A percentile compares a stretch with the other conserved stretches of the same genome.
Evolutionary conservation across 257 asterid genomes (phyloP).

Genomic region (Prunella vulgaris): DNA sequence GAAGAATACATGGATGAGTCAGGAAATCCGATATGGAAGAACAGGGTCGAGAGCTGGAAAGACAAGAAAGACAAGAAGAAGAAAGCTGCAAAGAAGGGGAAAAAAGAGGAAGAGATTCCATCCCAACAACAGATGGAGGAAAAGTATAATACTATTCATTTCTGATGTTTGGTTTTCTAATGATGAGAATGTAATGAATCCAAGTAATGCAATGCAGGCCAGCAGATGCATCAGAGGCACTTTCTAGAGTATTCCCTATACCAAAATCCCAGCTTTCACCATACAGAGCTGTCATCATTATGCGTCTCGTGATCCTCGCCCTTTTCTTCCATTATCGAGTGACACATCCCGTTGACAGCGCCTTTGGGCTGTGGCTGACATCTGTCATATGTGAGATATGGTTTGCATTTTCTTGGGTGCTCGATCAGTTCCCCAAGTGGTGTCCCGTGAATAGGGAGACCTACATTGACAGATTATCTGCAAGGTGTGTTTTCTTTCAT

Average conservation of each 20-base stretch:
- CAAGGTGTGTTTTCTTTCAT: slow-evolving; percentile 44
- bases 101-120: slow-evolving; percentile 54
- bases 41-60: slow-evolving; percentile 96
- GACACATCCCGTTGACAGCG: slow-evolving; percentile 90
- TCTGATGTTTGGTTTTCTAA: too few relatives aligned
- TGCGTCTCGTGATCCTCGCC: slow-evolving; percentile 67
- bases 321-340: slow-evolving; percentile 89
- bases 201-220: slow-evolving; percentile 44
- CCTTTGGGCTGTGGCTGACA: slow-evolving; percentile 82
- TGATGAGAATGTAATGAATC: neutral
- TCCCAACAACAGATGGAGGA: slow-evolving; percentile 79
- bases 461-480: slow-evolving; percentile 68
- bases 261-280: slow-evolving; percentile 68
- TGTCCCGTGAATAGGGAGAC: slow-evolving; percentile 79
- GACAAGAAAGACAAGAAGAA: slow-evolving; percentile 87
- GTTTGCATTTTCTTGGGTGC: slow-evolving; percentile 94
- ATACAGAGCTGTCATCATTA: slow-evolving; percentile 69
- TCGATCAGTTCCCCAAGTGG: slow-evolving; percentile 99
- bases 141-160: too few relatives aligned
- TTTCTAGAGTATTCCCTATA: slow-evolving; percentile 64
- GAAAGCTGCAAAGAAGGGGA: slow-evolving; percentile 36
- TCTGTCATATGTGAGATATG: slow-evolving; percentile 97
- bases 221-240: slow-evolving; percentile 68
- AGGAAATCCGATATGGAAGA: slow-evolving; percentile 98
- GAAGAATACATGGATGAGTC: slow-evolving; percentile 69